These are phyloP conservation scores for Puccinia hordei DNA, from an alignment of 1,284 basidiomycete species.

Conservation along the genomic window DNA sequence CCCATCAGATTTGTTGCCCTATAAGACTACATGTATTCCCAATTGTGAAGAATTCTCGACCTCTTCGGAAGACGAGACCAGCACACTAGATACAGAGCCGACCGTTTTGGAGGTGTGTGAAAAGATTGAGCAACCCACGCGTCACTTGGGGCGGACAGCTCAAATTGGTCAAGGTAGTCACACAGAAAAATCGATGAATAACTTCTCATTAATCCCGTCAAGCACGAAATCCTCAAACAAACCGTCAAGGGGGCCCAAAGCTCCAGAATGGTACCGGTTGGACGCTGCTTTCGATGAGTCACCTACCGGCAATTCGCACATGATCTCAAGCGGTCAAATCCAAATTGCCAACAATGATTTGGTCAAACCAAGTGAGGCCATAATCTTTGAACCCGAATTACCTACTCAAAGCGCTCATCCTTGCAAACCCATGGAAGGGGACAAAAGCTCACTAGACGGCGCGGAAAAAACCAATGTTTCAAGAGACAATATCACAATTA, in stretches of 20 bases:
- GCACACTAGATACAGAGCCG: slow-evolving; percentile 23
- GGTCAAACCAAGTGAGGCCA: not conserved
- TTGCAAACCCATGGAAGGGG: not conserved
- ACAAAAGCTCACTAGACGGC: not conserved
- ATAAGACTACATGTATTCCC: not conserved
- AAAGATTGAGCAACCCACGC: not conserved
- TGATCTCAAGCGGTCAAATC: not conserved
- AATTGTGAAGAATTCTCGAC: slow-evolving; percentile 31
- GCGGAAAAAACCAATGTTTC: not conserved
- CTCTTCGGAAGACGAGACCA: slow-evolving; percentile 25
- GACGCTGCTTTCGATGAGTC: not conserved
- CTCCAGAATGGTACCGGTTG: not conserved
- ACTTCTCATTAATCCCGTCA: not conserved
- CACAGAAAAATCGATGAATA: not conserved
- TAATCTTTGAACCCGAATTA: not conserved
- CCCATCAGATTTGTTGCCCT: not conserved
- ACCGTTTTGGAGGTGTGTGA: not conserved
- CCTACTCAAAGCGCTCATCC: not conserved
- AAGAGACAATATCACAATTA: not conserved
- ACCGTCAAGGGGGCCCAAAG: not conserved
- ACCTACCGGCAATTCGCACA: not conserved
- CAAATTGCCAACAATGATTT: not conserved
- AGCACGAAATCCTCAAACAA: not conserved
- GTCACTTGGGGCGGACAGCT: not conserved
- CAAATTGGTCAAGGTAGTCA: not conserved